Percentiles rank a stretch among this genome's conserved stretches.
phyloP scores from a whole-genome alignment of 2,329 filamentous ascomycete species.

The Cercospora zeina region DNA sequence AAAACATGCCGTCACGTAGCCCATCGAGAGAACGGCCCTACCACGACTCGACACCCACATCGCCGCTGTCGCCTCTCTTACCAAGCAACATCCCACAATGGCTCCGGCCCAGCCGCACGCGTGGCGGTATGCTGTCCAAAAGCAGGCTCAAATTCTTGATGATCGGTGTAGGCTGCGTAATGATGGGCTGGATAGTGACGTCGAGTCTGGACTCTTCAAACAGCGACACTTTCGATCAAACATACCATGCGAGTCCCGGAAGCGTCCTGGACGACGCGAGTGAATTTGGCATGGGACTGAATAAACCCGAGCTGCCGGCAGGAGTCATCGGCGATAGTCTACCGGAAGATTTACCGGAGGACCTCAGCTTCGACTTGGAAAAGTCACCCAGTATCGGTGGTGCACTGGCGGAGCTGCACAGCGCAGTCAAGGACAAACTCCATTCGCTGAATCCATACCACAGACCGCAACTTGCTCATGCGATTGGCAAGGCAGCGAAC shows the following conservation, averaged over 20 bases:
- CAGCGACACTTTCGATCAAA: constrained; percentile 12
- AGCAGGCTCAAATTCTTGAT: constrained; percentile 32
- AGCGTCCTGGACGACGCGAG: constrained; percentile 33
- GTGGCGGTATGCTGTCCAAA: constrained; percentile 24
- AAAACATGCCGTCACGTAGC: constrained; percentile 29
- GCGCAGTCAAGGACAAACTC: constrained; percentile 39
- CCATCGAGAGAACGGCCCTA: constrained; percentile 29
- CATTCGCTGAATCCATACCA: constrained; percentile 37
- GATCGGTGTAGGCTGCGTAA: constrained; percentile 33
- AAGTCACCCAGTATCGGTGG: constrained; percentile 37
- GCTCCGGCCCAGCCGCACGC: constrained; percentile 29
- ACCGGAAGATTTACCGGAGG: constrained; percentile 22
- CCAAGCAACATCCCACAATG: constrained; percentile 36
- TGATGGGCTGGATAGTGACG: constrained; percentile 39
- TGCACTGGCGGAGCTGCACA: constrained; percentile 38
- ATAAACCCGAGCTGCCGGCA: constrained; percentile 12
- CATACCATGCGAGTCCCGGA: constrained; percentile 26
- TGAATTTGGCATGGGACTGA: constrained; percentile 24
- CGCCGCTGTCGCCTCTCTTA: constrained; percentile 31
- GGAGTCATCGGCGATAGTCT: constrained; percentile 27
- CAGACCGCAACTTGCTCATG: not conserved
- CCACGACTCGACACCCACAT: constrained; percentile 31
- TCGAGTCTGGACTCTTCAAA: constrained; percentile 30
- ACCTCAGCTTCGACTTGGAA: not conserved
- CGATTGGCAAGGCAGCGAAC: not conserved